phyloP scores from a whole-genome alignment of 2,329 filamentous ascomycete genomes.

The Fusarium verticillioides region DNA sequence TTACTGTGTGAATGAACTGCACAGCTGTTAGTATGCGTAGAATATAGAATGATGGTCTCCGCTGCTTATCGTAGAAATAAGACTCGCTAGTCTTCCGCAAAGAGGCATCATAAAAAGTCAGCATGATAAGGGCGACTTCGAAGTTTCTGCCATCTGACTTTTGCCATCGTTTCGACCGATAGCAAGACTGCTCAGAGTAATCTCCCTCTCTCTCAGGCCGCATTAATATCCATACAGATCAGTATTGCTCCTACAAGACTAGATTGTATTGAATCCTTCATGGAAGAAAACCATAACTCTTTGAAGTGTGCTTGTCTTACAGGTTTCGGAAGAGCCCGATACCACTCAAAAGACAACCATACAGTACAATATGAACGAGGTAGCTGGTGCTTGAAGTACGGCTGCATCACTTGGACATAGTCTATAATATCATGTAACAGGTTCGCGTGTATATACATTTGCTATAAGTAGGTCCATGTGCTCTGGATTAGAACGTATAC shows the following conservation, averaged over 20 bases:
- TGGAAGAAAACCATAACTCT: constrained; percentile 35
- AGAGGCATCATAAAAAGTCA: constrained; percentile 35
- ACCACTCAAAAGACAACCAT: constrained; percentile 41
- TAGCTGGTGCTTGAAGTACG: neutral
- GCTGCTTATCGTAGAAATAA: constrained; percentile 35
- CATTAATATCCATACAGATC: constrained; percentile 22
- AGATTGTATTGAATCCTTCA: constrained; percentile 17
- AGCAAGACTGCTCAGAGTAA: constrained; percentile 26
- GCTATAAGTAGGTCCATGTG: neutral
- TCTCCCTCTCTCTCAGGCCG: constrained; percentile 31
- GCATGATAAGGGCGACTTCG: constrained; percentile 28
- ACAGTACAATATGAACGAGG: neutral
- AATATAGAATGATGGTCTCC: too few species aligned
- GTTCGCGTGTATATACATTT: neutral
- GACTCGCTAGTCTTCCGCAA: constrained; percentile 34
- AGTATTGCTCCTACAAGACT: constrained; percentile 17
- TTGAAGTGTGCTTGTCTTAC: constrained; percentile 10
- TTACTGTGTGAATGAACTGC: constrained; percentile 22
- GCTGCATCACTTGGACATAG: neutral
- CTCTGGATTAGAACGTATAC: too few species aligned
- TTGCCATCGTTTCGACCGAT: constrained; percentile 32
- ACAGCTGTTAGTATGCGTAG: neutral
- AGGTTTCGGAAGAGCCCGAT: constrained; percentile 21
- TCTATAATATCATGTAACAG: neutral
- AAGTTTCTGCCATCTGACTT: constrained; percentile 35